A percentile compares a stretch with the other conserved stretches of the same genome.
Evolutionary conservation across 2,329 filamentous ascomycete species (phyloP).

Genomic region (Paracoccidioides brasiliensis): DNA sequence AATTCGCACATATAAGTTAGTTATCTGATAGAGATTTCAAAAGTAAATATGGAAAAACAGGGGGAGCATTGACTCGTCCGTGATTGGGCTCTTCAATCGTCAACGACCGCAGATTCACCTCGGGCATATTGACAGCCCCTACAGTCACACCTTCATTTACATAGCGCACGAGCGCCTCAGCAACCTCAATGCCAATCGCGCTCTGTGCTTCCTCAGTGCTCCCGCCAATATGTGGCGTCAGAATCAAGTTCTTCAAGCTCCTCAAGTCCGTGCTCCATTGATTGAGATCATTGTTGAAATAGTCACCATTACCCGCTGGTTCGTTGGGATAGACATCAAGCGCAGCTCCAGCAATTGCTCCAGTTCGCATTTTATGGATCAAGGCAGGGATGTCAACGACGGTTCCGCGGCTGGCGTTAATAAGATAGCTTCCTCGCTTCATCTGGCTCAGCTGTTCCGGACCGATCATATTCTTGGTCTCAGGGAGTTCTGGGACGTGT

Average conservation of each 20-base stretch:
- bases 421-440: constrained; percentile 85
- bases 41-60: not conserved
- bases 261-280: constrained; percentile 74
- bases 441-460: constrained; percentile 66
- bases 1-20: constrained; percentile 11
- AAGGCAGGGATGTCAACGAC: constrained; percentile 90
- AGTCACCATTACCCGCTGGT: constrained; percentile 85
- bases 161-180: constrained; percentile 75
- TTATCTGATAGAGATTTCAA: not conserved
- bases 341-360: constrained; percentile 86
- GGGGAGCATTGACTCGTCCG: constrained; percentile 43
- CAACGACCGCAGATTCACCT: constrained; percentile 77
- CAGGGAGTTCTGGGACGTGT: constrained; percentile 84
- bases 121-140: constrained; percentile 93
- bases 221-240: constrained; percentile 93
- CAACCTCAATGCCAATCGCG: constrained; percentile 89
- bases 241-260: constrained; percentile 76
- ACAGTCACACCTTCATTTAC: constrained; percentile 90
- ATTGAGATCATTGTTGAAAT: constrained; percentile 79
- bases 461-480: constrained; percentile 91
- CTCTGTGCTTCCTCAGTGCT: constrained; percentile 96
- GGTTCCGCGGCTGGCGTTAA: constrained; percentile 88
- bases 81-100: constrained; percentile 82
- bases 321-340: constrained; percentile 93
- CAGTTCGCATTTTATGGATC: constrained; percentile 70